Evolutionary conservation across 495 filamentous ascomycete genomes (phyloP).

Genomic region (Trichoderma gamsii): DNA sequence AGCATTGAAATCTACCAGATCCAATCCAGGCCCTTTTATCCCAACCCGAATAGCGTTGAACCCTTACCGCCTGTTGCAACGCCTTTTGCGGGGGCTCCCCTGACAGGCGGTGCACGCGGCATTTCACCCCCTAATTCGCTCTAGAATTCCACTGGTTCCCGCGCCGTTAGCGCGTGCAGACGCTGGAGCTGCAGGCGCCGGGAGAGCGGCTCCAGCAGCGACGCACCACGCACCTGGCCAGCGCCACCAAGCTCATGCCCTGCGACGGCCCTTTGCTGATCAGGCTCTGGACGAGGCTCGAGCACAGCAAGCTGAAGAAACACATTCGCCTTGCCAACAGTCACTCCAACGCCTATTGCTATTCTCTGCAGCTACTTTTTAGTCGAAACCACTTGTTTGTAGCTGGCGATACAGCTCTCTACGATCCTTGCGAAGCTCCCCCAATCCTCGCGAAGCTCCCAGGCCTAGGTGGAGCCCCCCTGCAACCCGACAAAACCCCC

Average conservation of each 20-base stretch:
- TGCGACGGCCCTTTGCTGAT: background rate
- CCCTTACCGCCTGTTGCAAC: background rate
- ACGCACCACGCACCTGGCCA: background rate
- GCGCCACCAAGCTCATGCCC: background rate
- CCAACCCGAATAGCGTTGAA: background rate
- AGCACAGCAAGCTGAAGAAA: background rate
- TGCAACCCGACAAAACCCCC: background rate
- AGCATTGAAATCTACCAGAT: background rate
- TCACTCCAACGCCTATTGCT: background rate
- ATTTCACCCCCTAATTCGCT: slow-evolving; percentile 4
- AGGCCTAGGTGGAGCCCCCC: background rate
- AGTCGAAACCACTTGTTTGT: background rate
- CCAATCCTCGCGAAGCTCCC: background rate
- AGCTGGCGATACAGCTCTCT: background rate
- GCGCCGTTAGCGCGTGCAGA: background rate
- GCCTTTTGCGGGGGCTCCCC: background rate
- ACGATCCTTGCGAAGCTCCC: background rate
- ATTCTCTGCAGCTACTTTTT: background rate
- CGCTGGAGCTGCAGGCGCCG: slow-evolving; percentile 6
- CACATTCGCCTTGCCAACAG: background rate
- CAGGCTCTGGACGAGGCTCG: slow-evolving; percentile 7
- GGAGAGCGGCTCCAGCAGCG: background rate
- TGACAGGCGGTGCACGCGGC: background rate
- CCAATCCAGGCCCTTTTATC: background rate
- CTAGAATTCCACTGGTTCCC: slow-evolving; percentile 1